Percentiles rank a stretch among this genome's conserved stretches.
phyloP scores from a whole-genome alignment of 2,329 filamentous ascomycete species.

The Boeremia exigua region DNA sequence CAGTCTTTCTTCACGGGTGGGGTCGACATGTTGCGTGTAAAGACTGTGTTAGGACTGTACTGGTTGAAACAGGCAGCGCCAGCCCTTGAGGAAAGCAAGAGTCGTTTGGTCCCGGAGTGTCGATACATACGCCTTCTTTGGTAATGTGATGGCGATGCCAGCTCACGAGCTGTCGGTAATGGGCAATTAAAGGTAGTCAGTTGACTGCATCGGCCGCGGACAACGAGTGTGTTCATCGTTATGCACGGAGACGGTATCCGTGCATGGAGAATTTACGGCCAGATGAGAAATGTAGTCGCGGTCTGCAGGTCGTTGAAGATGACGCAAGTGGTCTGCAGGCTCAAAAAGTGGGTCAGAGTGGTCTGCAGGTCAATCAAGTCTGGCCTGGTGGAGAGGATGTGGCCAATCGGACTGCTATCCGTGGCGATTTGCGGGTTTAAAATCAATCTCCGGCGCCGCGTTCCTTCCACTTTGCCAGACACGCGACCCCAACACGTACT shows the following conservation, averaged over 20 bases:
- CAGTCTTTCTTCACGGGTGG: conserved; percentile 50
- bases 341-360: neutral
- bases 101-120: neutral
- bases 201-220: conserved; percentile 9
- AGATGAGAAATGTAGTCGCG: neutral
- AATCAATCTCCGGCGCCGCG: neutral
- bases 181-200: neutral
- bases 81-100: neutral
- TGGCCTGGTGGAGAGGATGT: neutral
- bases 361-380: conserved; percentile 10
- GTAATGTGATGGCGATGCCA: neutral
- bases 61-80: neutral
- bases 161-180: conserved; percentile 1
- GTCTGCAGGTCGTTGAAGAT: conserved; percentile 6
- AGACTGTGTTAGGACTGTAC: neutral
- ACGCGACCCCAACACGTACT: neutral
- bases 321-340: conserved; percentile 10
- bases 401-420: neutral
- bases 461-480: neutral
- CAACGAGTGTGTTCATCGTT: neutral
- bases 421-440: neutral
- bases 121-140: neutral
- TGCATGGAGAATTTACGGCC: neutral
- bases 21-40: conserved; percentile 5
- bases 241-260: neutral